Percentiles rank a stretch among this genome's conserved stretches.
Conservation (phyloP, 805 yeast genomes). For the Candida bentonensis region DNA sequence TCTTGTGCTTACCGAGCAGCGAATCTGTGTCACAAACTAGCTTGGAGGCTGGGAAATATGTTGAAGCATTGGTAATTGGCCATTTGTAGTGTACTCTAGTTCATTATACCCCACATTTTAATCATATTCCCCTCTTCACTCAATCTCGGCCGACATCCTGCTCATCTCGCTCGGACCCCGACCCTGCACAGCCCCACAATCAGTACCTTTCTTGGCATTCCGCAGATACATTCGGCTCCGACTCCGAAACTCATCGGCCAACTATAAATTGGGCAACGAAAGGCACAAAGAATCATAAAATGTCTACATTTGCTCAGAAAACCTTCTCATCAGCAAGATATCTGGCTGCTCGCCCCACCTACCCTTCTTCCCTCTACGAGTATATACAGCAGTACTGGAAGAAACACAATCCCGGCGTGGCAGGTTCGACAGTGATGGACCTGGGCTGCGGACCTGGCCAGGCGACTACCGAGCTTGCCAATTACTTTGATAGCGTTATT, state of each 20-base stretch:
- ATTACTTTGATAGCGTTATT: conserved; percentile 33
- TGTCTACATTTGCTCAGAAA: conserved; percentile 50
- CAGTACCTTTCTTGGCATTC: no score
- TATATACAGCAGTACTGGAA: conserved; percentile 24
- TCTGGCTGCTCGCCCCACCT: conserved; percentile 48
- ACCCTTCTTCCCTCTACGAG: conserved; percentile 39
- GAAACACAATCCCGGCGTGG: conserved; percentile 5
- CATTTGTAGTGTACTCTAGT: no score
- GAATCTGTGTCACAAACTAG: not conserved
- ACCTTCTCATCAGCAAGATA: conserved; percentile 41
- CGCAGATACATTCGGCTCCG: no score
- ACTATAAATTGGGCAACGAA: no score
- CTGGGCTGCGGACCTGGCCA: conserved; percentile 75
- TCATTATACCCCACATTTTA: no score
- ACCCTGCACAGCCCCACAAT: no score
- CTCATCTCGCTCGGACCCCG: no score
- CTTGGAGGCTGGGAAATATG: not conserved
- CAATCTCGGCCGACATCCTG: no score
- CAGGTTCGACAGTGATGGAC: conserved; percentile 33
- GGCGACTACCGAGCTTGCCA: conserved; percentile 41
- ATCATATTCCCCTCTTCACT: no score
- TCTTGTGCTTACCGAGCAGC: conserved; percentile 28
- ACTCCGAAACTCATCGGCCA: no score
- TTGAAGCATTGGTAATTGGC: not conserved
- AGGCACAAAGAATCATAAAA: conserved; percentile 13